These are phyloP conservation scores for Globisporangium solare DNA, from an alignment of 352 stramenopile genomes.

Conservation along the genomic window DNA sequence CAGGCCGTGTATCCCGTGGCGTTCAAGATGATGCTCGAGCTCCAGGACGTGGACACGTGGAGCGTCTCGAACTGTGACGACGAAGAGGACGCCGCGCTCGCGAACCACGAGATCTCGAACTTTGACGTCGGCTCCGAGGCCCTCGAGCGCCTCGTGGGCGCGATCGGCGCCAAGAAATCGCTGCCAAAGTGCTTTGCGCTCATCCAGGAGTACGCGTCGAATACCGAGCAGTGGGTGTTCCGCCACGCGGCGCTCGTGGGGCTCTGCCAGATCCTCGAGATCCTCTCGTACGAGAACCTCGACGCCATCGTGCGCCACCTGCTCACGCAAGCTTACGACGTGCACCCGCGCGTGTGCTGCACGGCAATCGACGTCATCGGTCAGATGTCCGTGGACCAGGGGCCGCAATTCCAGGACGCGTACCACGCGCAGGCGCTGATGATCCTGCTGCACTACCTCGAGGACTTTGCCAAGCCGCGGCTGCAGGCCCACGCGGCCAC, in stretches of 20 bases:
- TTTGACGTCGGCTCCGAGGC: conserved; percentile 84
- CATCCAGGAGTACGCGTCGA: conserved; percentile 68
- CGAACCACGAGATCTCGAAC: conserved; percentile 77
- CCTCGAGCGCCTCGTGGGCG: conserved; percentile 61
- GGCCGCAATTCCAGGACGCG: conserved; percentile 68
- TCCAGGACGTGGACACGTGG: conserved; percentile 71
- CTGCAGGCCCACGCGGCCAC: conserved; percentile 75
- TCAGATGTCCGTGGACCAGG: conserved; percentile 75
- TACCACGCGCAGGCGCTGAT: conserved; percentile 67
- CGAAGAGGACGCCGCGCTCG: conserved; percentile 37
- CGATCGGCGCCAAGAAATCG: conserved; percentile 64
- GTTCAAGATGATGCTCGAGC: conserved; percentile 84
- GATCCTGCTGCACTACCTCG: conserved; percentile 60
- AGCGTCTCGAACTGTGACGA: conserved; percentile 65
- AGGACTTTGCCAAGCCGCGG: conserved; percentile 51
- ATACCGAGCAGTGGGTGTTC: conserved; percentile 62
- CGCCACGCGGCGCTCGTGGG: conserved; percentile 75
- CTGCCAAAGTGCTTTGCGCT: conserved; percentile 71
- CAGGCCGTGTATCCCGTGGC: conserved; percentile 62
- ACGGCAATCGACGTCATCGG: conserved; percentile 82
- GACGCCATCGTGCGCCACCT: conserved; percentile 69
- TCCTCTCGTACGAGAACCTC: conserved; percentile 55
- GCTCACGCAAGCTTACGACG: conserved; percentile 59
- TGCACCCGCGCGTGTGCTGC: conserved; percentile 75
- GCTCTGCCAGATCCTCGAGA: conserved; percentile 78